These are phyloP conservation scores for Boletus vermiculosoides DNA, from an alignment of 768 basidiomycete genomes.

Conservation along the genomic window DNA sequence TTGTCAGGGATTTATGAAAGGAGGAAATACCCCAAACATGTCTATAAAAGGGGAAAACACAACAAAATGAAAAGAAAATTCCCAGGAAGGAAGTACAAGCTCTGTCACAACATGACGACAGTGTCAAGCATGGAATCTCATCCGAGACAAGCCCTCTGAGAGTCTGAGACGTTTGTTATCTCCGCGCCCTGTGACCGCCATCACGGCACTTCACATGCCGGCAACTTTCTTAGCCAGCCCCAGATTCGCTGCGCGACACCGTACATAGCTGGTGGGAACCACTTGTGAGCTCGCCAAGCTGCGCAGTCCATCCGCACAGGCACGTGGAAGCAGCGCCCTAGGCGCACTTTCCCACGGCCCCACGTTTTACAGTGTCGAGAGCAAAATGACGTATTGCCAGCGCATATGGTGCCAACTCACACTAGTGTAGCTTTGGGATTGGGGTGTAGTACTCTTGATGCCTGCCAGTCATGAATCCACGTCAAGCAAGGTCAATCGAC, in stretches of 20 bases:
- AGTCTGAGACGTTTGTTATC: slow-evolving; percentile 22
- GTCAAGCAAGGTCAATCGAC: slow-evolving; percentile 8
- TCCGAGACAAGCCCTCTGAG: slow-evolving; percentile 25
- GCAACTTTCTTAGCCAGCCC: slow-evolving; percentile 15
- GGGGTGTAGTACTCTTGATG: neutral
- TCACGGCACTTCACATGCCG: slow-evolving; percentile 19
- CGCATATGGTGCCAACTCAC: slow-evolving; percentile 22
- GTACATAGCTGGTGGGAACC: slow-evolving; percentile 4
- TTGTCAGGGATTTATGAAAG: neutral
- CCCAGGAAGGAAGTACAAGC: slow-evolving; percentile 5
- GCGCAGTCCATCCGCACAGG: slow-evolving; percentile 1
- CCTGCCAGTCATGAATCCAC: slow-evolving; percentile 1
- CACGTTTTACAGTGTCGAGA: slow-evolving; percentile 40
- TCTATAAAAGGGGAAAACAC: slow-evolving; percentile 16
- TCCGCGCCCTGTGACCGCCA: slow-evolving; percentile 16
- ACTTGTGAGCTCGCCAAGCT: neutral
- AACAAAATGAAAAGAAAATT: slow-evolving; percentile 9
- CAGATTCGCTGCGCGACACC: neutral
- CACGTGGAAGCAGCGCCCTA: slow-evolving; percentile 20
- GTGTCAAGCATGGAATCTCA: slow-evolving; percentile 16
- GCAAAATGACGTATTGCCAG: slow-evolving; percentile 29
- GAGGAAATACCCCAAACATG: slow-evolving; percentile 10
- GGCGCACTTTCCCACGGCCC: slow-evolving; percentile 37
- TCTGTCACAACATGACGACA: slow-evolving; percentile 24
- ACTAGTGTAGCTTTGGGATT: slow-evolving; percentile 5